Evolutionary conservation across 306 rosid genomes (phyloP).

Genomic region (Luffa acutangula): DNA sequence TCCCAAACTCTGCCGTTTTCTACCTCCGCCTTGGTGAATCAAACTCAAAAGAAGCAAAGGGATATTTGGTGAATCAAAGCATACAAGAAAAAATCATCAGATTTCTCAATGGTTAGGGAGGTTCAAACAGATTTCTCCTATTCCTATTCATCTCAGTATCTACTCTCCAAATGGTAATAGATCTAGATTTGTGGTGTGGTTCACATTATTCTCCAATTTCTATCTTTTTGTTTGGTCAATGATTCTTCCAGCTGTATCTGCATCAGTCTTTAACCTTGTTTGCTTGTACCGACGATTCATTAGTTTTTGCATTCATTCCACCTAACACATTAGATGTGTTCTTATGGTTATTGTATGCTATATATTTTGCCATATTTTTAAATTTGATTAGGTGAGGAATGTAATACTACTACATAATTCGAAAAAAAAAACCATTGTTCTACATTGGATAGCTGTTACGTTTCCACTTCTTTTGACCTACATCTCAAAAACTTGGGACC

Average conservation of each 20-base stretch:
- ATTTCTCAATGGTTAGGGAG: too few relatives aligned
- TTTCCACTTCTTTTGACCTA: neutral
- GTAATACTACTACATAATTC: neutral
- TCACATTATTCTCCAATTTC: neutral
- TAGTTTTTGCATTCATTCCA: neutral
- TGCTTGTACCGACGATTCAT: neutral
- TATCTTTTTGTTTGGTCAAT: neutral
- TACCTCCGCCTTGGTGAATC: too few relatives aligned
- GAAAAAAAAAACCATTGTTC: neutral
- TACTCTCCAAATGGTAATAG: conserved; percentile 60
- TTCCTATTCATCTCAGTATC: conserved; percentile 84
- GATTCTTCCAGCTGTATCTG: neutral
- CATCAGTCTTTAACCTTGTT: neutral
- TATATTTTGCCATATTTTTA: neutral
- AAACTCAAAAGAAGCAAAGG: too few relatives aligned
- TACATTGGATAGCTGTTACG: neutral
- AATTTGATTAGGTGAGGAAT: neutral
- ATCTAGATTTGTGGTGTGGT: neutral
- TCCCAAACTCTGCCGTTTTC: too few relatives aligned
- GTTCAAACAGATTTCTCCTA: conserved; percentile 67
- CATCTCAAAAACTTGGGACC: neutral
- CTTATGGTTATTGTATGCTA: neutral
- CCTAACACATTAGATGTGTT: neutral
- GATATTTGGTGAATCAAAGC: too few relatives aligned
- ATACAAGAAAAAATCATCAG: too few relatives aligned